phyloP scores from a whole-genome alignment of 805 yeast genomes.

The Candida alai region DNA sequence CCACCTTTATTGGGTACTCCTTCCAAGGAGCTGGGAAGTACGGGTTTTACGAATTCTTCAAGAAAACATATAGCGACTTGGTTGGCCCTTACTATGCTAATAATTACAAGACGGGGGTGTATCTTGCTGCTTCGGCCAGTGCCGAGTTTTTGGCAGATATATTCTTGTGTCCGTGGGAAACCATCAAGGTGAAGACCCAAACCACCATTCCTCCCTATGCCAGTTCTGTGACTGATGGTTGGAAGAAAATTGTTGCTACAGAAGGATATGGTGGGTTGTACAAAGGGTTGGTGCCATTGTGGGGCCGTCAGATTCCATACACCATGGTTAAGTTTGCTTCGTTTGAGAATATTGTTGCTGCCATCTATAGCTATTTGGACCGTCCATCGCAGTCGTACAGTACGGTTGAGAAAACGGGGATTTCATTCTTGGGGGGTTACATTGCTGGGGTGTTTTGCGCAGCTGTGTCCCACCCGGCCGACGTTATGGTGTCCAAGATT shows the following conservation, averaged over 20 bases:
- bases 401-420: conserved; percentile 81
- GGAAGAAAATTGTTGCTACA: conserved; percentile 56
- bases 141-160: conserved; percentile 95
- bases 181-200: conserved; percentile 91
- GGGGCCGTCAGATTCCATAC: conserved; percentile 98
- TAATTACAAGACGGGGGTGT: conserved; percentile 69
- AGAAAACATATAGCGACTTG: conserved; percentile 65
- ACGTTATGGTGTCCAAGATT: conserved; percentile 93
- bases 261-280: conserved; percentile 78
- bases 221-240: conserved; percentile 58
- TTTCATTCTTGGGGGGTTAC: conserved; percentile 92
- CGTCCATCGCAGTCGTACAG: conserved; percentile 69
- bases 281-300: conserved; percentile 86
- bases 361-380: conserved; percentile 71
- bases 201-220: conserved; percentile 89
- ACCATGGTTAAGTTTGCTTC: conserved; percentile 97
- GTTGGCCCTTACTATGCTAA: conserved; percentile 61
- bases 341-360: conserved; percentile 85
- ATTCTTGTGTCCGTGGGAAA: conserved; percentile 88
- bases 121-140: conserved; percentile 80
- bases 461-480: conserved; percentile 96
- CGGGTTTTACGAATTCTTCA: conserved; percentile 91
- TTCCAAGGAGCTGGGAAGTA: conserved; percentile 97
- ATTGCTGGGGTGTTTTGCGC: conserved; percentile 98
- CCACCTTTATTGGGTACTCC: conserved; percentile 89